Evolutionary conservation across 1,139 yeast species (phyloP).

Genomic region (Candida buenavistaensis): DNA sequence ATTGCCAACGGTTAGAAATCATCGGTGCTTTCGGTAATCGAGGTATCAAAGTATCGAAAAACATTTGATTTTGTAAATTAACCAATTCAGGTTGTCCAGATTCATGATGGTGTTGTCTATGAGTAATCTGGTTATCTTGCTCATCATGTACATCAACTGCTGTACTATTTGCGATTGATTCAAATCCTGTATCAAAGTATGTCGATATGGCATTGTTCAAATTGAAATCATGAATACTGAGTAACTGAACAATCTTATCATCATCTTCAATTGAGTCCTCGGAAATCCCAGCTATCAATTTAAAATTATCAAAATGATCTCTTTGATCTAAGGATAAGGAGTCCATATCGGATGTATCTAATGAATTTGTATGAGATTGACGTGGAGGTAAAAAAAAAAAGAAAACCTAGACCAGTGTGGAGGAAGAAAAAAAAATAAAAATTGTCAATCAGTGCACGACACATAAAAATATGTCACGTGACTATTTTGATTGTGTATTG

Average conservation of each 20-base stretch:
- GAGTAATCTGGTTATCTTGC: constrained; percentile 6
- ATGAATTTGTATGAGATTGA: too few species aligned
- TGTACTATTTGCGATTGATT: constrained; percentile 18
- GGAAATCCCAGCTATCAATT: constrained; percentile 43
- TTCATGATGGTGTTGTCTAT: constrained; percentile 7
- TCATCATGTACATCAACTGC: constrained; percentile 19
- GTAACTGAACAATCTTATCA: constrained; percentile 35
- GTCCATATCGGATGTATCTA: constrained; percentile 1
- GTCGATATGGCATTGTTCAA: constrained; percentile 51
- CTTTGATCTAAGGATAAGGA: constrained; percentile 10
- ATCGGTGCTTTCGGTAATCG: constrained; percentile 44
- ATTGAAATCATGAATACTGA: constrained; percentile 46
- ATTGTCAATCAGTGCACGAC: too few species aligned
- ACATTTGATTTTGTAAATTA: constrained; percentile 36
- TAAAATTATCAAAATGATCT: constrained; percentile 36
- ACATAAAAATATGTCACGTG: too few species aligned
- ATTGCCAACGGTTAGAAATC: constrained; percentile 42
- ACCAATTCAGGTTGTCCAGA: constrained; percentile 14
- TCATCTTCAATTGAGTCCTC: constrained; percentile 21
- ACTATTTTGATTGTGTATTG: too few species aligned
- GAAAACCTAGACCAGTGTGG: too few species aligned
- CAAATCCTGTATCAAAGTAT: constrained; percentile 53
- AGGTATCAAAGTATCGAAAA: constrained; percentile 37
- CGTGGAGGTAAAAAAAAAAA: too few species aligned
- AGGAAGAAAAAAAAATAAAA: too few species aligned